These are phyloP conservation scores for Lentinula sp. DNA, from an alignment of 768 basidiomycete species.

Conservation along the genomic window DNA sequence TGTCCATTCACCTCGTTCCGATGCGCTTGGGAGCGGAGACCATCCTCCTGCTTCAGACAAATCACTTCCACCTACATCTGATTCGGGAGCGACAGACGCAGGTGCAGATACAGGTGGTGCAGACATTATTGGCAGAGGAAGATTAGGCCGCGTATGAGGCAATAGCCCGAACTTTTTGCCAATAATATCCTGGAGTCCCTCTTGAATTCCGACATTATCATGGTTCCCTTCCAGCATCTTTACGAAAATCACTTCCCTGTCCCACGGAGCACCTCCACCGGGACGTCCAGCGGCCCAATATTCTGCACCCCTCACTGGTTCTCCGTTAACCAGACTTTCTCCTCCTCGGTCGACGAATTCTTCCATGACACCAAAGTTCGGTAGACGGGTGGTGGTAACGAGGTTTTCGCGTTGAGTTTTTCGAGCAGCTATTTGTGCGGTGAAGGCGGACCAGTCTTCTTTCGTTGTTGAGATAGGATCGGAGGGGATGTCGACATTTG, in stretches of 20 bases:
- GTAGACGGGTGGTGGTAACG: slow-evolving; percentile 38
- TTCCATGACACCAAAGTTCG: slow-evolving; percentile 45
- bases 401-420: slow-evolving; percentile 34
- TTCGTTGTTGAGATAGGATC: slow-evolving; percentile 23
- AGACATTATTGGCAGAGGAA: not conserved
- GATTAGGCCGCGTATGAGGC: not conserved
- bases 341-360: slow-evolving; percentile 34
- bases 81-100: not conserved
- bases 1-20: not conserved
- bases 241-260: slow-evolving; percentile 45
- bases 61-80: slow-evolving; percentile 1
- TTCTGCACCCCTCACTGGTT: not conserved
- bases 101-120: not conserved
- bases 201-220: slow-evolving; percentile 46
- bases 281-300: not conserved
- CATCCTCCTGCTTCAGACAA: not conserved
- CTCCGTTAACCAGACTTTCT: slow-evolving; percentile 13
- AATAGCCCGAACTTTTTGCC: slow-evolving; percentile 30
- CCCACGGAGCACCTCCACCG: not conserved
- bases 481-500: slow-evolving; percentile 31
- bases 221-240: slow-evolving; percentile 57
- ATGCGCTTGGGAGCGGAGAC: not conserved
- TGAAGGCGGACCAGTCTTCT: slow-evolving; percentile 42
- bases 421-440: slow-evolving; percentile 32
- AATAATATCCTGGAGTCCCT: slow-evolving; percentile 67